Conservation (phyloP, 257 asterid species). For the Solanum virginianum region DNA sequence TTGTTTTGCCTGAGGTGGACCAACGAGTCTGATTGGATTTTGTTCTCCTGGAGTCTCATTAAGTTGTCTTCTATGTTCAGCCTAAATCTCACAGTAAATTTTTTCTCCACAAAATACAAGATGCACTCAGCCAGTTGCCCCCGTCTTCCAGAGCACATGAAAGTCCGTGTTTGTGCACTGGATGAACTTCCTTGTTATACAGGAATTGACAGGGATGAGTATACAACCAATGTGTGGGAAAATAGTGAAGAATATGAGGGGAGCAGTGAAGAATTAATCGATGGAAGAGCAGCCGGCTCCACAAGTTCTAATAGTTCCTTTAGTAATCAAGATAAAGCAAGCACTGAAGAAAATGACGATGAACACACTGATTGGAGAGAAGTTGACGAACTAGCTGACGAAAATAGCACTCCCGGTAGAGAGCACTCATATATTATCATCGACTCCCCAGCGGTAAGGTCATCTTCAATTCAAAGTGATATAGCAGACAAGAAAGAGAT, state of each 20-base stretch:
- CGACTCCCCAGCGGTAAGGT: neutral
- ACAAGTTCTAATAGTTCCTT: neutral
- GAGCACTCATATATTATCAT: neutral
- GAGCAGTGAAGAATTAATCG: neutral
- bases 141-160: slow-evolving; percentile 38
- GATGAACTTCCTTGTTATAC: slow-evolving; percentile 79
- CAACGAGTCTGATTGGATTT: neutral
- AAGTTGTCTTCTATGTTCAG: slow-evolving; percentile 22
- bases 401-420: neutral
- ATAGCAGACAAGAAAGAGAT: neutral
- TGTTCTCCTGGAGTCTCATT: neutral
- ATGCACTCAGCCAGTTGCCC: slow-evolving; percentile 44
- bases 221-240: slow-evolving; percentile 9
- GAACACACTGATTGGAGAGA: slow-evolving; percentile 2
- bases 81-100: slow-evolving; percentile 64
- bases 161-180: slow-evolving; percentile 42
- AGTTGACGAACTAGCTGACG: neutral
- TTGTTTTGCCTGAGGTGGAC: neutral
- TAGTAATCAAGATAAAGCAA: neutral
- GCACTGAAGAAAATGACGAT: slow-evolving; percentile 1
- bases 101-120: slow-evolving; percentile 83
- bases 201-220: neutral
- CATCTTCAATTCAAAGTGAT: neutral
- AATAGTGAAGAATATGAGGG: slow-evolving; percentile 16
- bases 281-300: neutral